Percentiles rank a stretch among this genome's conserved stretches.
Conservation (phyloP, 2,329 filamentous ascomycete species). For the Alternaria novae-zelandiae region DNA sequence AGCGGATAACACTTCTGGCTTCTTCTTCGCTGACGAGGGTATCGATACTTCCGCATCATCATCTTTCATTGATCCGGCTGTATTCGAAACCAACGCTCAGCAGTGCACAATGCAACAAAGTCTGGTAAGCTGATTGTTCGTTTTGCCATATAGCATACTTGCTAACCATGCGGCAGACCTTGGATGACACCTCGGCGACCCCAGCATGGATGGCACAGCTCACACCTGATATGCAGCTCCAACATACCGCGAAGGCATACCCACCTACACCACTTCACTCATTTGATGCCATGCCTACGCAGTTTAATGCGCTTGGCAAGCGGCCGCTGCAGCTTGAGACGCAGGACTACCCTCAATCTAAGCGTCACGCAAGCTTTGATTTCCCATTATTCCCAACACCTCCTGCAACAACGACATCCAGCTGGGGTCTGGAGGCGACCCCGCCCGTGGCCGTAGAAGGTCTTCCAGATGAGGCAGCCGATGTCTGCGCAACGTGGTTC, state of each 20-base stretch:
- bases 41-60: constrained; percentile 38
- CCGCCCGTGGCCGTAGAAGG: constrained; percentile 30
- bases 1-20: constrained; percentile 40
- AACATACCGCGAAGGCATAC: constrained; percentile 28
- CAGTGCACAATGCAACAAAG: constrained; percentile 33
- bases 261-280: constrained; percentile 35
- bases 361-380: constrained; percentile 39
- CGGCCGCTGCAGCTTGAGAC: constrained; percentile 38
- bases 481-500: constrained; percentile 48
- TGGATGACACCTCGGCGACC: constrained; percentile 44
- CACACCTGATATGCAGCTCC: constrained; percentile 22
- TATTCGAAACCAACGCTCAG: constrained; percentile 29
- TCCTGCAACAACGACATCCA: constrained; percentile 26
- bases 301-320: constrained; percentile 34
- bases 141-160: not conserved
- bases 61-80: constrained; percentile 25
- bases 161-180: constrained; percentile 22
- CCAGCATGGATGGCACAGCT: constrained; percentile 35
- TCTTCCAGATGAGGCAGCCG: constrained; percentile 45
- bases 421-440: constrained; percentile 34
- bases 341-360: constrained; percentile 42
- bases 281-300: constrained; percentile 34
- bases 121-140: constrained; percentile 31
- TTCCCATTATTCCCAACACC: constrained; percentile 32
- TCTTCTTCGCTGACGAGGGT: constrained; percentile 44